A percentile compares a stretch with the other conserved stretches of the same genome.
Evolutionary conservation across 2,329 filamentous ascomycete species (phyloP).

Genomic region (Neofusicoccum ribis): DNA sequence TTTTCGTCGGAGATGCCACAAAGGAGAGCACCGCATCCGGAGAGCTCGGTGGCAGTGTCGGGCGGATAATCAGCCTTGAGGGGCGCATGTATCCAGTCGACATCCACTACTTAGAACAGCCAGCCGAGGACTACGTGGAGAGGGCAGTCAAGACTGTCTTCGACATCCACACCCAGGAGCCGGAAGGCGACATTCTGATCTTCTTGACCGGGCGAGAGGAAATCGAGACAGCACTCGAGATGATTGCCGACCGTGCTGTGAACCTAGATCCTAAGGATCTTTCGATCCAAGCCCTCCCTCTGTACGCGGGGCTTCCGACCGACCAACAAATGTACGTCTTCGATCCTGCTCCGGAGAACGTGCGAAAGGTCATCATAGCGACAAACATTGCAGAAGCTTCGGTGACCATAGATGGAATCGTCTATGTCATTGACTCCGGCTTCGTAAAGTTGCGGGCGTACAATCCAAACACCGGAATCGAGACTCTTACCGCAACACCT

Average conservation of each 20-base stretch:
- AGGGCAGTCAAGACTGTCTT: slow-evolving; percentile 79
- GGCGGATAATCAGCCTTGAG: slow-evolving; percentile 78
- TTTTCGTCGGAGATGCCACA: slow-evolving; percentile 62
- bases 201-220: slow-evolving; percentile 93
- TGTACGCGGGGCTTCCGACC: slow-evolving; percentile 85
- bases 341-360: slow-evolving; percentile 76
- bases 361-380: slow-evolving; percentile 85
- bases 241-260: slow-evolving; percentile 70
- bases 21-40: slow-evolving; percentile 34
- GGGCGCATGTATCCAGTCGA: slow-evolving; percentile 89
- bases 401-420: slow-evolving; percentile 88
- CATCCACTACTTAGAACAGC: slow-evolving; percentile 73
- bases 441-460: slow-evolving; percentile 89
- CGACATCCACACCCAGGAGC: slow-evolving; percentile 80
- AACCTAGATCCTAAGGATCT: slow-evolving; percentile 61
- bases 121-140: slow-evolving; percentile 84
- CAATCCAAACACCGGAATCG: slow-evolving; percentile 81
- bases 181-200: slow-evolving; percentile 81
- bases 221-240: slow-evolving; percentile 79
- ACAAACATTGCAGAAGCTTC: slow-evolving; percentile 98
- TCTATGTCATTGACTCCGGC: slow-evolving; percentile 86
- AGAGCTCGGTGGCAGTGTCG: slow-evolving; percentile 45
- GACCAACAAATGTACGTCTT: slow-evolving; percentile 97
- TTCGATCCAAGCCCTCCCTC: slow-evolving; percentile 69
- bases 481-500: slow-evolving; percentile 77